Evolutionary conservation across 1,139 yeast species (phyloP), one percentile per base, ranked within the genome.

Genomic region (Blastobotrys serpentis): DNA sequence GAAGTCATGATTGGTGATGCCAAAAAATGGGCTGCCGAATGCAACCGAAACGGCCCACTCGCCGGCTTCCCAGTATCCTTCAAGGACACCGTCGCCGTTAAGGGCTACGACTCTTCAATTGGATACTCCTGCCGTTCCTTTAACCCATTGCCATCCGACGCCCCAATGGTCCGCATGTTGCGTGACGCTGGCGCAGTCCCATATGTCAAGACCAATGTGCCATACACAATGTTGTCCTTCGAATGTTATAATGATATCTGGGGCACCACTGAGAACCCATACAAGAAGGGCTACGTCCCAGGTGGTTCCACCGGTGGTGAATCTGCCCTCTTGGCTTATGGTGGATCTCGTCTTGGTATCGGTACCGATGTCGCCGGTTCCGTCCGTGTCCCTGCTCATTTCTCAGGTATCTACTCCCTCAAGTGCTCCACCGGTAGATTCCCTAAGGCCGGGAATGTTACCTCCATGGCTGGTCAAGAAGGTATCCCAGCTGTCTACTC

Each of bases 41-140:
- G 55, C 49, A 57, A 65, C 48, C 48, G 47, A 10, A 49, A 69
- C 11, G 85, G 86, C 13, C 82, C 84, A 4, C 65, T 84, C 29
- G 87, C 84, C 46, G 92, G 90, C 2, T 67, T 84, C 50, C 89
- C 89, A 7, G 70, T 84, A 43, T 79, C 87, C 2, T 60, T 83
- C 48, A 79, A 79, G 57, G 79, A 75, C 53, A 74, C 78, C 36
- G 68, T 73, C 52, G 70, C 71, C 51, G 64, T 78, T 42, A 66
- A 67, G 44, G 84, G 83, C 37, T 76, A 73, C 50, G 81, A 78
- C 43, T 70, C 81, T 2, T 69, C 77, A 7, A 63, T 77, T 38
- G 83, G 83, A 4, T 74, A 74, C 59, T 74, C 77, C 22, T 70
- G 70, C 22, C 69, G 73, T 19, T 59, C 65, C 36, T 59, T 62